Evolutionary conservation across 106 monocot species (phyloP), one percentile per base, ranked within the genome.

Genomic region (Dioscorea zingiberensis): DNA sequence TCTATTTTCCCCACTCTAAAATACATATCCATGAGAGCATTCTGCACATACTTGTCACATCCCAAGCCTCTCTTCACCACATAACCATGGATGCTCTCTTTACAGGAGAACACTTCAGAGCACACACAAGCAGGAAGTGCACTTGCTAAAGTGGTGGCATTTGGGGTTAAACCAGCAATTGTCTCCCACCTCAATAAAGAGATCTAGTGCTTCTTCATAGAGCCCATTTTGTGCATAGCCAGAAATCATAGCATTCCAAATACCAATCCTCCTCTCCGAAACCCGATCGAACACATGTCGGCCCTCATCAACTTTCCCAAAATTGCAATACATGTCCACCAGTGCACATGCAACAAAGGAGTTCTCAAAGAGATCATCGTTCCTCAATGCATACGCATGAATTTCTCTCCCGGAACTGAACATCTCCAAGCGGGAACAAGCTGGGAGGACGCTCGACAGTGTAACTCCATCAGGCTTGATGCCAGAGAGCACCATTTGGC

Each of bases 211-310:
- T 22, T 88, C 91, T 19, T 81, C 69, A 21, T 88, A 83, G 15
- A 83, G 25, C 19, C 71, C 91, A 73, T 83, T 83, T 44, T 88
- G 85, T 3, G 74, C 71, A 63, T 84, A 91, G 22, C 95, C 95
- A 2, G 85, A 74, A 55, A 97, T 85, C 91, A 97, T 88, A 21
- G 95, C 95, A 68, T 97, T 97, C 91, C 95, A 97, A 21, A 91
- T 71, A 12, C 91, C 94, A 54, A 83, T 79, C 48, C 83, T 81
- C 5, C 54, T 55, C 19, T 76, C 78, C 3, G 62, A 45, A 21
- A 88, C 76, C 18, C 69, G 26, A 30, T 73, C 78, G 29, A 95
- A 95, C 25, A 91, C 87, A 21, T 54, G 18, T 13, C 78, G 67
- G 5, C 77, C 89, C 67, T 69, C 68, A 44, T 67, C 64, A 7